Evolutionary conservation across 31 red algal genomes (phyloP), one percentile per base, ranked within the genome.

Genomic region (Asparagopsis taxiformis): DNA sequence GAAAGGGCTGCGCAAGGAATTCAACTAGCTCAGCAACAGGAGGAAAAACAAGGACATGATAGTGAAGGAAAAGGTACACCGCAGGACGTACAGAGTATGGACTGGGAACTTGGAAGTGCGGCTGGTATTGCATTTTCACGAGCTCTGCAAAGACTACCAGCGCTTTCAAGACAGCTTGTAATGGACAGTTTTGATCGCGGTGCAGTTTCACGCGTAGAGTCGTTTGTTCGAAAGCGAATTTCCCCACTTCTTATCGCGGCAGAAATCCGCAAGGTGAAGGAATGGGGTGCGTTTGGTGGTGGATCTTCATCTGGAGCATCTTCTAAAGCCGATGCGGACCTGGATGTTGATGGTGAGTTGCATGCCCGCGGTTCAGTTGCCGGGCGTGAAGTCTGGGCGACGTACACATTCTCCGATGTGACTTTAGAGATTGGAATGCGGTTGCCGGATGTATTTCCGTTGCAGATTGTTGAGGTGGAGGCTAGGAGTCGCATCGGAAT

Each of bases 361-460:
- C 51, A 51, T 4, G 77, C 89, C 1, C 72, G 72, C 34, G 88
- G 87, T 26, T 79, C 77, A 33, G 51, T 87, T 7, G 87, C 74
- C 2, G 88, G 86, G 8, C 85, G 91, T 9, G 91, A 94, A 70
- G 74, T 98, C 17, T 75, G 72, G 64, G 91, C 90, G 31, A 69
- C 70, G 7, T 98, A 94, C 66, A 70, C 51, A 2, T 77, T 94
- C 19, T 82, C 85, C 11, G 95, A 98, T 29, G 80, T 91, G 13
- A 81, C 56, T 3, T 70, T 98, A 24, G 86, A 86, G 22, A 79
- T 98, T 11, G 76, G 38, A 13, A 72, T 98, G 53, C 81, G 65
- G 35, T 59, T 98, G 39, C 85, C 91, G 31, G 91, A 94, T 29
- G 81, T 80, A 6, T 94, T 90, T 53, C 95, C 95, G 6, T 72